Evolutionary conservation across 2,329 filamentous ascomycete genomes (phyloP), one percentile per base, ranked within the genome.

Genomic region (Pseudogymnoascus sp.): DNA sequence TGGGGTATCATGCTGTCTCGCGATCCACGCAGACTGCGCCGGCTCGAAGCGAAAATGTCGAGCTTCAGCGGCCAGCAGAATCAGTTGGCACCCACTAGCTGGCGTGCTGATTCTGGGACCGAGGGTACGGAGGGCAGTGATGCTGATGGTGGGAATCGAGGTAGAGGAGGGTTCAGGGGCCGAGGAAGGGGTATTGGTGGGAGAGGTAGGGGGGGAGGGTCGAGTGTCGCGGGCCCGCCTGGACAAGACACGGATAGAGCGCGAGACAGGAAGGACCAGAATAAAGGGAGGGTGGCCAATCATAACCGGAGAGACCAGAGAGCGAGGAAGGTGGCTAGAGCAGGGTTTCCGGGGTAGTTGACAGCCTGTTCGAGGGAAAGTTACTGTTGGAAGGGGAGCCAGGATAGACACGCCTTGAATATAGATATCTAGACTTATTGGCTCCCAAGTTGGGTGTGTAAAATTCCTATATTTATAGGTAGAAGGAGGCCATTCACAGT

Each of bases 1-100:
- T 99, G 93, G 92, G 91, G 84, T 0, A 78, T 96, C 58, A 96
- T 97, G 90, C 76, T 97, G 6, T 77, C 79, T 11, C 83, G 92
- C 33, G 88, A 93, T 68, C 82, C 89, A 0, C 83, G 84, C 69
- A 82, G 87, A 64, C 78, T 88, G 72, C 83, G 84, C 62, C 81
- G 83, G 62, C 76, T 97, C 45, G 90, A 96, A 74, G 81, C 81
- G 60, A 88, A 85, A 70, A 89, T 87, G 69, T 81, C 82, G 9
- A 78, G 82, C 16, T 90, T 89, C 66, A 78, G 79, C 11, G 89
- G 89, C 1, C 75, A 82, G 62, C 91, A 96, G 74, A 77, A 76
- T 1, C 81, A 85, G 62, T 67, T 96, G 19, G 78, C 80, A 4
- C 76, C 85, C 0, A 91, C 89, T 0, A 78, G 89, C 4, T 95